Percentiles rank a stretch among this genome's conserved stretches.
phyloP scores from a whole-genome alignment of 1,139 yeast genomes.

The Groenewaldozyma sp. region DNA sequence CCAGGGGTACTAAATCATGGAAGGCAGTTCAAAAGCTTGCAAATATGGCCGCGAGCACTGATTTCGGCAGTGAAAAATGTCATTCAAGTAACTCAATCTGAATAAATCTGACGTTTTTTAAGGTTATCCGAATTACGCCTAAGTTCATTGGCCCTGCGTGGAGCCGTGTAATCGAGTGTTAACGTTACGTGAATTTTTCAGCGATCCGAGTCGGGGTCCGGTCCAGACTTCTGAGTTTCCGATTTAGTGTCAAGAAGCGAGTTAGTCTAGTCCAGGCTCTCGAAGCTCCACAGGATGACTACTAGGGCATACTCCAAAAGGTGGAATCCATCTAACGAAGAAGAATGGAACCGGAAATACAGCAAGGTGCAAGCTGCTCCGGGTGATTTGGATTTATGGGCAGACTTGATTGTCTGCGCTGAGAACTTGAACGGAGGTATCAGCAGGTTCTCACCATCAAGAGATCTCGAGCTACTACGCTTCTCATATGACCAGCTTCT shows the following conservation, averaged over 20 bases:
- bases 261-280: no score
- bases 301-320: constrained; percentile 3
- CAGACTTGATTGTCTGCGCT: constrained; percentile 33
- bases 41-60: no score
- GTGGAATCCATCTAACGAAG: constrained; percentile 4
- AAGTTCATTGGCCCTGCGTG: neutral
- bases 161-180: no score
- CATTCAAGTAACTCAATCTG: no score
- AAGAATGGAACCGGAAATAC: constrained; percentile 17
- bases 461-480: constrained; percentile 37
- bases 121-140: neutral
- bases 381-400: constrained; percentile 43
- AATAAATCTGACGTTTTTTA: no score
- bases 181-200: no score
- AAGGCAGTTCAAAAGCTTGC: no score
- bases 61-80: no score
- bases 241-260: no score
- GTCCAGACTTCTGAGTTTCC: no score
- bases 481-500: constrained; percentile 50
- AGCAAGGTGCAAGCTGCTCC: constrained; percentile 26
- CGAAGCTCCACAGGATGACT: neutral
- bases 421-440: constrained; percentile 34
- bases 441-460: constrained; percentile 36
- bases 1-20: no score
- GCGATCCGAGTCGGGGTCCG: no score